phyloP scores from a whole-genome alignment of 2,329 filamentous ascomycete species.

The Xylaria digitata region DNA sequence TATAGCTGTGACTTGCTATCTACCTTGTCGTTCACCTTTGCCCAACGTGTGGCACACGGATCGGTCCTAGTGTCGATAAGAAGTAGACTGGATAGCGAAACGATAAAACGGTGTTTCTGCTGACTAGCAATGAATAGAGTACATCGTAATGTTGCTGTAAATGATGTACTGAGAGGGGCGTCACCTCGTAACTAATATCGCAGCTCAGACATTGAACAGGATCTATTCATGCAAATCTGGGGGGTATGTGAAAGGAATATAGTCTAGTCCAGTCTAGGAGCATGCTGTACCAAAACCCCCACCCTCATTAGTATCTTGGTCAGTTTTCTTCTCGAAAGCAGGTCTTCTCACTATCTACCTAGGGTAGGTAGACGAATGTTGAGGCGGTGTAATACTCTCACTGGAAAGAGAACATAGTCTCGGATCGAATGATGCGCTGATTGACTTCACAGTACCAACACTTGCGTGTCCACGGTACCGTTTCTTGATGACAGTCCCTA shows the following conservation, averaged over 20 bases:
- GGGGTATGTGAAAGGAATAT: no score
- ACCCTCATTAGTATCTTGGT: no score
- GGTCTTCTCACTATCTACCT: no score
- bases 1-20: background rate
- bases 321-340: no score
- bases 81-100: background rate
- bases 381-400: slow-evolving; percentile 3
- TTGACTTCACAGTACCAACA: slow-evolving; percentile 11
- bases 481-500: background rate
- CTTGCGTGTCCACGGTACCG: background rate
- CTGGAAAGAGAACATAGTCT: no score
- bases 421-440: background rate
- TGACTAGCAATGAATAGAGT: background rate
- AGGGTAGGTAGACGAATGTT: background rate
- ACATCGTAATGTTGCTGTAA: background rate
- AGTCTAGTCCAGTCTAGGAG: no score
- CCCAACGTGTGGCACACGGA: background rate
- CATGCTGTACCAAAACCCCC: no score
- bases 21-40: background rate
- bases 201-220: no score
- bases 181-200: background rate
- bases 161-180: no score
- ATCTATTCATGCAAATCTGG: no score
- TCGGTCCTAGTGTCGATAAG: background rate
- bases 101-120: background rate